Evolutionary conservation across 148 eudicot species (phyloP).

Genomic region (Mesembryanthemum crystallinum): DNA sequence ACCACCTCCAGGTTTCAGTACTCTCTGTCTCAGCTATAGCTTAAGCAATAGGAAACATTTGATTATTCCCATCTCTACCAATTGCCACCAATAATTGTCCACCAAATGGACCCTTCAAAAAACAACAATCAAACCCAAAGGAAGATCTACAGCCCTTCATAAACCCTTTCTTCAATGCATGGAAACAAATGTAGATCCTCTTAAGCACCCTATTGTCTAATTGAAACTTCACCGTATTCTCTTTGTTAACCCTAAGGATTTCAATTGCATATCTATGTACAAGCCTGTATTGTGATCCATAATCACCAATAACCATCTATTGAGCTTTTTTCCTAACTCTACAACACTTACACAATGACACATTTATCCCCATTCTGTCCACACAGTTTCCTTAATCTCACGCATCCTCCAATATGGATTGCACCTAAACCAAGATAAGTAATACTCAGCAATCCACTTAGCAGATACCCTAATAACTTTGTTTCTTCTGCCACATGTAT

Average conservation of each 20-base stretch:
- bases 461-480: background rate
- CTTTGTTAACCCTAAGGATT: background rate
- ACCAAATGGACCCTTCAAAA: too few relatives aligned
- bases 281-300: background rate
- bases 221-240: background rate
- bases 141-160: too few relatives aligned
- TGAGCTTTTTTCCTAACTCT: background rate
- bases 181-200: background rate
- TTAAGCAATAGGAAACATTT: background rate
- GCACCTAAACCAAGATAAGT: background rate
- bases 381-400: background rate
- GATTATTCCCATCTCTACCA: too few relatives aligned
- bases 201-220: background rate
- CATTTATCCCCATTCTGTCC: background rate
- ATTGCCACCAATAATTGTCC: too few relatives aligned
- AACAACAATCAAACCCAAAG: too few relatives aligned
- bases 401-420: background rate
- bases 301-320: background rate
- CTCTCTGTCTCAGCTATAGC: background rate
- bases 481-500: background rate
- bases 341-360: background rate
- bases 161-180: too few relatives aligned
- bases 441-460: background rate
- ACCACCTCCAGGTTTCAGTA: background rate
- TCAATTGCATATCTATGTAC: background rate